Evolutionary conservation across 208 protist species (phyloP), one percentile per base, ranked within the genome.

Genomic region (Naegleria fowleri): DNA sequence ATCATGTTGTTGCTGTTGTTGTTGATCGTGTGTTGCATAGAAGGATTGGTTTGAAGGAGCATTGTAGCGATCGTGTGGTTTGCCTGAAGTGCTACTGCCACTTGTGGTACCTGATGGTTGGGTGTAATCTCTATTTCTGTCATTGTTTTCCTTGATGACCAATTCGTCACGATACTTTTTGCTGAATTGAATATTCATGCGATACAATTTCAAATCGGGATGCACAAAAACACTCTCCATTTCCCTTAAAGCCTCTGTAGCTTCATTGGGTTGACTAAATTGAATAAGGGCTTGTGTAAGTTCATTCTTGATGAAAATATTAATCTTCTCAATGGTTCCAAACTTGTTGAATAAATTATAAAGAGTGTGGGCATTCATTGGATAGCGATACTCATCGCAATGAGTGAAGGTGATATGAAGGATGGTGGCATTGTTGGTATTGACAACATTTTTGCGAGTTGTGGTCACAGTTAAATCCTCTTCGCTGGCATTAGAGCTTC

Each of bases 251-350:
- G 67, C 67, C n/a, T 36, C 29, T 36, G 16, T 79, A 13, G 67
- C 67, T 36, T 79, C 67, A 7, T 25, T 29, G 16, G 19, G 6
- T 36, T 25, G 9, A 11, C 25, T 79, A 33, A 79, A 79, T 79
- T 79, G 67, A 79, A 79, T 33, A 36, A 79, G 29, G 0, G 67
- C 13, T 36, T 79, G 67, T 25, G 67, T 79, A 13, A 79, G 29
- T 36, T 79, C 67, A 36, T 79, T 79, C 67, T 79, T 79, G 16
- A 79, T 36, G 29, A 79, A 79, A 79, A 79, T 79, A 36, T 79
- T 79, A 79, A 79, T 79, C 67, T 79, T 79, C n/a, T 79, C 67
- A 79, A 79, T 79, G 67, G 67, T 36, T 29, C 67, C 67, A 79
- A 79, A 79, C 29, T 36, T 79, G 29, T 13, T 79, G 29, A 79